Evolutionary conservation across 1,284 basidiomycete species (phyloP), one percentile per base, ranked within the genome.

Genomic region (Apiotrichum mycotoxinovorans): DNA sequence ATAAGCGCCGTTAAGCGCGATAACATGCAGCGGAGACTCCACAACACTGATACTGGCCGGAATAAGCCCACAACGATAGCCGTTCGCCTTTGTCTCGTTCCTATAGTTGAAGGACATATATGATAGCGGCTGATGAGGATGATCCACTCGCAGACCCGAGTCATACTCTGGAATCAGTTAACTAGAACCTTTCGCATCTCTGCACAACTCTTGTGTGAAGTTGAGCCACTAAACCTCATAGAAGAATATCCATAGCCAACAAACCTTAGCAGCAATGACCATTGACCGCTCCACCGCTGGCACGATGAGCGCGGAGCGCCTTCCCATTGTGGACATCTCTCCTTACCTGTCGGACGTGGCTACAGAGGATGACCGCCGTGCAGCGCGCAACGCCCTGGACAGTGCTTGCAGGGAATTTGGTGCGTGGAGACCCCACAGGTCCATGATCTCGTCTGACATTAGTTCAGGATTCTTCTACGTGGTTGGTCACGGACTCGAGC

Each of bases 391-490:
- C 17, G 41, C 51, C 5, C 54, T 67, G 17, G 66, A 67, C 56
- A 61, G 52, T 20, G 62, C 64, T 8, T 67, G 62, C 30, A 49
- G 64, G 14, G 61, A 66, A 30, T 66, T 66, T 30, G 66, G 43
- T 44, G 26, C 2, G 25, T 27, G 23, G n/a, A 27, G 25, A n/a
- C 37, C 41, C 38, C 18, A 14, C 5, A 17, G n/a, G 18, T 62
- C 20, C 4, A 23, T 2, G n/a, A n/a, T n/a, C n/a, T n/a, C n/a
- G n/a, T 22, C 18, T 22, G 11, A 26, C 23, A n/a, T 17, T 5
- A 44, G 25, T 7, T 5, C 23, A 44, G 43, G 66, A 22, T 68
- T 68, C 65, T 66, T 68, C 62, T 65, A 66, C 45, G 62, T 66
- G 22, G 65, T 61, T 11, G 66, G 66, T 14, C 62, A 65, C 35